A percentile compares a stretch with the other conserved stretches of the same genome.
Conservation (phyloP, 441 rosid genomes). For the Manihot esculenta region DNA sequence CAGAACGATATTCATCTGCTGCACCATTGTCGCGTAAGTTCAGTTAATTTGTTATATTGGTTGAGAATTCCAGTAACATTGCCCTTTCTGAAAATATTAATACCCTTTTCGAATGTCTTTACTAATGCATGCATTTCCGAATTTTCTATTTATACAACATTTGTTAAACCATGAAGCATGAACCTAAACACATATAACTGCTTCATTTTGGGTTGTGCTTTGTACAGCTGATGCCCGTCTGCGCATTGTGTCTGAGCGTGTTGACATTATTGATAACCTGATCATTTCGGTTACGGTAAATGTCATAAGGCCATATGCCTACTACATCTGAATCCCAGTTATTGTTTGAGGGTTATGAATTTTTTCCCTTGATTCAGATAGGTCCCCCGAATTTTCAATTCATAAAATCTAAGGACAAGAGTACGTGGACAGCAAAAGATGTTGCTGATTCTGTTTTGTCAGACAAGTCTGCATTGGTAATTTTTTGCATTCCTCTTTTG, state of each 20-base stretch:
- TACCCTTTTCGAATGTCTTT: not conserved
- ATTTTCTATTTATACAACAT: not conserved
- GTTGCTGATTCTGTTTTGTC: conserved; percentile 90
- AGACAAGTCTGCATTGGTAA: conserved; percentile 91
- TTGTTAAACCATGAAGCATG: not conserved
- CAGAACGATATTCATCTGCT: conserved; percentile 94
- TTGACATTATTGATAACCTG: conserved; percentile 81
- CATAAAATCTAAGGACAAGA: conserved; percentile 79
- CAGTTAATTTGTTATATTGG: conserved; percentile 16
- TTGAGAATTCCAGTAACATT: conserved; percentile 9
- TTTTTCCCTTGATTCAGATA: conserved; percentile 64
- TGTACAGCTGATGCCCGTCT: conserved; percentile 87
- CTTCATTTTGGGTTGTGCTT: conserved; percentile 15
- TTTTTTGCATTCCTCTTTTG: conserved; percentile 20
- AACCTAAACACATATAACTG: not conserved
- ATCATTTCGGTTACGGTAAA: conserved; percentile 78
- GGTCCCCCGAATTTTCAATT: conserved; percentile 81
- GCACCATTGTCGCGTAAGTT: conserved; percentile 91
- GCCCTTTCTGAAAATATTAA: not conserved
- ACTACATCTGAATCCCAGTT: conserved; percentile 4
- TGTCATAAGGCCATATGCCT: conserved; percentile 18
- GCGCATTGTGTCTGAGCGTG: conserved; percentile 86
- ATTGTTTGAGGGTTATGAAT: conserved; percentile 27
- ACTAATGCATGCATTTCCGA: not conserved
- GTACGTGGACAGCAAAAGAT: conserved; percentile 76